These are phyloP conservation scores for Vitellaria paradoxa DNA, from an alignment of 179 eudicot genomes.

Conservation along the genomic window DNA sequence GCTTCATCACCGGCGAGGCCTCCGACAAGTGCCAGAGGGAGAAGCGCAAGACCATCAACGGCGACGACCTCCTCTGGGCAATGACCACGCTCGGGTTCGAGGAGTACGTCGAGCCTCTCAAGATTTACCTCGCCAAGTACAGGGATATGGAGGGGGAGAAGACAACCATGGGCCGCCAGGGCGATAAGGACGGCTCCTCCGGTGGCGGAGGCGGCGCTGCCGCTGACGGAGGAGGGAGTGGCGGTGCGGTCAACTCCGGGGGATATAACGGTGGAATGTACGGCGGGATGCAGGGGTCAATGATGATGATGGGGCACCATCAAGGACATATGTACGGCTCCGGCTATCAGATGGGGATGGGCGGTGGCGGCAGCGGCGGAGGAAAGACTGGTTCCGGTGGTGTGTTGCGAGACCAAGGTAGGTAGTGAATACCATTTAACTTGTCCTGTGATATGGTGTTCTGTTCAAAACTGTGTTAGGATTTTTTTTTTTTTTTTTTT, in stretches of 20 bases:
- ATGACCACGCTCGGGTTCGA: constrained; percentile 45
- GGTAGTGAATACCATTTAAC: not conserved
- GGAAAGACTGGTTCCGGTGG: not conserved
- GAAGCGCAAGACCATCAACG: constrained; percentile 56
- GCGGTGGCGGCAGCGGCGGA: constrained; percentile 19
- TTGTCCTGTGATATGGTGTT: not conserved
- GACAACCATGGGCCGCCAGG: constrained; percentile 25
- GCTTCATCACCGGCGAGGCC: constrained; percentile 27
- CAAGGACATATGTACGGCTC: constrained; percentile 21
- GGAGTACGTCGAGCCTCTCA: constrained; percentile 38
- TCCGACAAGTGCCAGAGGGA: constrained; percentile 35
- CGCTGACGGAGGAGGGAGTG: not conserved
- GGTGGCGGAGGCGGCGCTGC: constrained; percentile 15
- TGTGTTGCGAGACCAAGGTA: constrained; percentile 17
- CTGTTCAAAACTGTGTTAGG: not conserved
- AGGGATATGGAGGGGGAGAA: constrained; percentile 62
- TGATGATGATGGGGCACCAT: constrained; percentile 16
- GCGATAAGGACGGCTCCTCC: constrained; percentile 14
- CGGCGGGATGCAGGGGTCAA: constrained; percentile 21
- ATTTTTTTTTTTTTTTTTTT: not conserved
- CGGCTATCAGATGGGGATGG: constrained; percentile 21
- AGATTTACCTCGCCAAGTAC: constrained; percentile 53
- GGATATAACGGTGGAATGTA: not conserved
- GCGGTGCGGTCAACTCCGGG: not conserved
- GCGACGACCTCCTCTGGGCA: constrained; percentile 23